Conservation (phyloP, 495 filamentous ascomycete species). For the Aspergillus kassunensis region DNA sequence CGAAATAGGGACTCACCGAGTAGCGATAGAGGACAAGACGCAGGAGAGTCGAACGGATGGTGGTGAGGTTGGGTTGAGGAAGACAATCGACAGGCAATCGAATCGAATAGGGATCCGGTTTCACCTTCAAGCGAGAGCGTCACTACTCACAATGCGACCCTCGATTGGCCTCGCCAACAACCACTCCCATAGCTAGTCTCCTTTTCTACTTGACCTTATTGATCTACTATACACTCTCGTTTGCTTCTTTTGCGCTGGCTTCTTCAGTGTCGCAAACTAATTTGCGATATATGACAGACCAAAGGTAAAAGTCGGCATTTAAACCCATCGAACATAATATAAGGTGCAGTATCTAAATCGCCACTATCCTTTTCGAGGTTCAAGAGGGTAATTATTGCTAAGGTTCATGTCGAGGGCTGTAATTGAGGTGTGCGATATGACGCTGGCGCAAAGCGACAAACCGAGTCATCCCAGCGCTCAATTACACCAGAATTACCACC, state of each 20-base stretch:
- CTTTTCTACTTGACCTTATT: not conserved
- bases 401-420: not conserved
- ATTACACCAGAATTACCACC: not conserved
- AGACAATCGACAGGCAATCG: constrained; percentile 6
- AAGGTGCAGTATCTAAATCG: constrained; percentile 1
- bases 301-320: not conserved
- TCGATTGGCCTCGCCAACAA: constrained; percentile 23
- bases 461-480: constrained; percentile 4
- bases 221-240: not conserved
- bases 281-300: constrained; percentile 9
- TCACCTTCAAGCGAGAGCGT: constrained; percentile 43
- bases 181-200: constrained; percentile 12
- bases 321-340: not conserved
- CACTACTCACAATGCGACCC: constrained; percentile 33
- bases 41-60: constrained; percentile 8
- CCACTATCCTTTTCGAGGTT: not conserved
- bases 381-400: not conserved
- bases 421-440: constrained; percentile 6
- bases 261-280: constrained; percentile 15
- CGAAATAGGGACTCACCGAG: constrained; percentile 20
- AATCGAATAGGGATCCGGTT: constrained; percentile 19
- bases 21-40: constrained; percentile 14
- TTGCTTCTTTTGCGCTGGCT: constrained; percentile 8
- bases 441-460: constrained; percentile 12
- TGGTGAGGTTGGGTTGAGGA: constrained; percentile 20